phyloP scores from a whole-genome alignment of 2,329 filamentous ascomycete genomes.

The Stemphylium beticola region DNA sequence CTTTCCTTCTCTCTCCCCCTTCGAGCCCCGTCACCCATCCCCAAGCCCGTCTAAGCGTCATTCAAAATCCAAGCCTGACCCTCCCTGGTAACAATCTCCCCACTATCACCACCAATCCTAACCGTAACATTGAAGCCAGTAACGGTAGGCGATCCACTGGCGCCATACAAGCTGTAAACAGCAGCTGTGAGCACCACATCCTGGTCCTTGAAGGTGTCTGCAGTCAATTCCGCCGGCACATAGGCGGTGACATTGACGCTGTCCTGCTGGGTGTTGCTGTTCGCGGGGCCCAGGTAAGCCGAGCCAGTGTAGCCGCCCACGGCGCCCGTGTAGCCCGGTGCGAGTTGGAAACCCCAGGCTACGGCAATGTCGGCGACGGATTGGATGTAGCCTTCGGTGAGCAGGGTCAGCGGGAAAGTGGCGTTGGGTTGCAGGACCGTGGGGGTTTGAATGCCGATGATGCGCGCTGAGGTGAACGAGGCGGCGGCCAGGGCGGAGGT shows the following conservation, averaged over 20 bases:
- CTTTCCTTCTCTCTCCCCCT: too few relatives aligned
- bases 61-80: neutral
- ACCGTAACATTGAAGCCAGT: slow-evolving; percentile 31
- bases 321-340: slow-evolving; percentile 27
- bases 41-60: too few relatives aligned
- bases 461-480: slow-evolving; percentile 46
- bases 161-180: slow-evolving; percentile 39
- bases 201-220: slow-evolving; percentile 17
- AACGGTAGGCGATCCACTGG: slow-evolving; percentile 13
- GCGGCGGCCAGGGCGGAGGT: slow-evolving; percentile 18
- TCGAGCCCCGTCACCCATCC: too few relatives aligned
- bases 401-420: slow-evolving; percentile 49
- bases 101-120: slow-evolving; percentile 21
- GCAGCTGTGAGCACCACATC: slow-evolving; percentile 28
- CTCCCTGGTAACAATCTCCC: slow-evolving; percentile 15
- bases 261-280: slow-evolving; percentile 28
- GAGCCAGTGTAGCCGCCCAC: slow-evolving; percentile 43
- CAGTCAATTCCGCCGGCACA: slow-evolving; percentile 13
- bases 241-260: slow-evolving; percentile 32
- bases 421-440: slow-evolving; percentile 49
- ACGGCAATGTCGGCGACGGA: slow-evolving; percentile 54
- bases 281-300: slow-evolving; percentile 45
- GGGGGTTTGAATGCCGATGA: slow-evolving; percentile 54
- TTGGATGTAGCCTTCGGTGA: slow-evolving; percentile 55
- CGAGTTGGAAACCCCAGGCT: slow-evolving; percentile 49